Base-by-base conservation (phyloP, 441 rosid genomes). In the Pelargonium australe region DNA sequence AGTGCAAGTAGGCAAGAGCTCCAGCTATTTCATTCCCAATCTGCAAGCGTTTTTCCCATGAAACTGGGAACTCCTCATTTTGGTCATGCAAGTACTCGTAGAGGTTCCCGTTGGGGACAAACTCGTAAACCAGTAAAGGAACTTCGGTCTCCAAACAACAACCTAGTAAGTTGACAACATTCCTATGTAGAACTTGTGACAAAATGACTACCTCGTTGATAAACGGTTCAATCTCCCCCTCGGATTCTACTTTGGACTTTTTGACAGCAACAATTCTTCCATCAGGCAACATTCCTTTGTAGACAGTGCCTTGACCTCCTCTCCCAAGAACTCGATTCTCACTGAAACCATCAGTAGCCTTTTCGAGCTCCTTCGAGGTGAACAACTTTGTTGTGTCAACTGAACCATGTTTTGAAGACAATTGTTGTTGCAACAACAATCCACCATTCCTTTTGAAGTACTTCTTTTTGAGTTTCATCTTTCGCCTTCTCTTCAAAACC, bases 201-300 rank as follows among this genome's bases (percentile, higher is more conserved):
- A 55, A 20, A 55, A 55, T 55, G 3, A 55, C 61, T 2, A 55
- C 61, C 9, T 55, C 61, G 25, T 55, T 55, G 9, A 55, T 55
- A 20, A 55, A 55, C 19, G 17, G 61, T 17, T 55, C 61, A 8
- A 55, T 55, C 58, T 13, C 16, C 16, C 61, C 25, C 19, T 55
- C 23, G 8, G 17, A 5, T 20, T 17, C 61, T 16, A 55, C 19
- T 16, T 55, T 55, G 23, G 61, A 55, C 61, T 55, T 55, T 17
- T 55, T 55, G 23, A 55, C 61, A 55, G 61, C 61, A 55, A 55
- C 61, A 7, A 55, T 17, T 6, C 25, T 16, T 7, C 61, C 61
- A 55, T 55, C 25, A 1, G 61, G 9, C 25, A 55, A 55, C 61
- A 55, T 55, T 9, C 61, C 61, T 55, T 55, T 55, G 61, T 55